Evolutionary conservation across 139 green algal genomes (phyloP).

Genomic region (Choricystis sp.): DNA sequence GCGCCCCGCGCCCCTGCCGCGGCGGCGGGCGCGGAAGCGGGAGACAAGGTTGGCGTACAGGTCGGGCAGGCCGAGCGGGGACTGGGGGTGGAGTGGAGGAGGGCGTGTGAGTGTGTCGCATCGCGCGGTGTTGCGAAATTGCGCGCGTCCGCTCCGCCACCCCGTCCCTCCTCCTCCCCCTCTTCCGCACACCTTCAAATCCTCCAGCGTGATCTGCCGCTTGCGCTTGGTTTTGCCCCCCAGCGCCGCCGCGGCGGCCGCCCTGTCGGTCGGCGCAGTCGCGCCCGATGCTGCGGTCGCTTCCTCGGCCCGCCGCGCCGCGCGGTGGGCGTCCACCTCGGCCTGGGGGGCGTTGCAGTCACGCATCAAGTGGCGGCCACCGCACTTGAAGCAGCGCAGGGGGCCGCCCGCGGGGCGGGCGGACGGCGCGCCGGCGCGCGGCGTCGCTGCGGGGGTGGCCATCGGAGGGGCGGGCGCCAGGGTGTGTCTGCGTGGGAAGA

Average conservation of each 20-base stretch:
- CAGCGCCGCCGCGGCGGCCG: too few relatives aligned
- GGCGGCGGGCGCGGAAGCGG: neutral
- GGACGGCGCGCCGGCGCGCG: too few relatives aligned
- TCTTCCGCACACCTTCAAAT: constrained; percentile 1
- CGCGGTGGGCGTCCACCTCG: neutral
- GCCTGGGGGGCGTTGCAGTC: neutral
- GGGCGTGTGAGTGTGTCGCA: neutral
- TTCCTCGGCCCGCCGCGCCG: neutral
- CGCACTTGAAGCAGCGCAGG: neutral
- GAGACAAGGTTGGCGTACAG: neutral
- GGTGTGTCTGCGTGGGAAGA: neutral
- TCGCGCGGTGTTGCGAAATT: neutral
- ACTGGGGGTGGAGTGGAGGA: neutral
- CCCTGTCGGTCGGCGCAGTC: neutral
- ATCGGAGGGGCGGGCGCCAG: neutral
- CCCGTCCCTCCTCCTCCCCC: too few relatives aligned
- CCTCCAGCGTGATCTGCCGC: neutral
- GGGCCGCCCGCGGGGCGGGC: too few relatives aligned
- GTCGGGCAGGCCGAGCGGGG: neutral
- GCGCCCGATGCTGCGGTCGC: too few relatives aligned
- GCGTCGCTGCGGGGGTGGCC: too few relatives aligned
- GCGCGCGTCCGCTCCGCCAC: too few relatives aligned
- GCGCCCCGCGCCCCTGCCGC: too few relatives aligned
- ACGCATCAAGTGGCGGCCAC: neutral
- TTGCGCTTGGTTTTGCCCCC: neutral